Evolutionary conservation across 1,139 yeast species (phyloP), one percentile per base, ranked within the genome.

Genomic region (Kodamaea sp.): DNA sequence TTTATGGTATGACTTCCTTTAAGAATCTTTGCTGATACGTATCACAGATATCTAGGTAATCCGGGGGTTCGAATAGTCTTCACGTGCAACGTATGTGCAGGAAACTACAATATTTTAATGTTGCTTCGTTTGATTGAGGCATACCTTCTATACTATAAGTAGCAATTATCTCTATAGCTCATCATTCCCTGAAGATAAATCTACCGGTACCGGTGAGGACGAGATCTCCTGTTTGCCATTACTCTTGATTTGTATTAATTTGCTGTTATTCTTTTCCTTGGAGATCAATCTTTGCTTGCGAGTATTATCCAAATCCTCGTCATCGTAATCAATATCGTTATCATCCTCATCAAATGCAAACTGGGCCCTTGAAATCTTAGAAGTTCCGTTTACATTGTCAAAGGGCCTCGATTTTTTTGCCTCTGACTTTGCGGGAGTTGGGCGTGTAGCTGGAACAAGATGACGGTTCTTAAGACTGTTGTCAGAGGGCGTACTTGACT

Each of bases 201-300:
- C 49, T 3, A 40, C 41, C 13, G 52, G 47, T 3, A 46, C 45
- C 3, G 59, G 55, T 4, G 58, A 50, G 1, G 57, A 53, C 1
- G 56, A 42, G 7, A 46, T 43, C 28, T 50, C 56, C 31, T 49
- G 51, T 31, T 46, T 50, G 11, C 59, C 60, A 35, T 52, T 53
- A 39, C 52, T 36, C 42, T 51, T 39, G 18, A 58, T 56, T 29
- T 55, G 60, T 9, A 57, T 44, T 26, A 58, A 45, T 31, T 53
- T 57, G 35, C 54, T 57, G 29, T 38, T 45, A 26, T 54, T 48
- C 10, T 51, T 48, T 26, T 56, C 59, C 41, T 57, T 61, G 8
- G 68, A 60, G 4, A 64, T 58, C 29, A 65, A 47, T 24, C 70
- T 33, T 35, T 64, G 71, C 35, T 65, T 65, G 31, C 70, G 50